phyloP scores from a whole-genome alignment of 257 asterid species.

The Jacaranda copaia region DNA sequence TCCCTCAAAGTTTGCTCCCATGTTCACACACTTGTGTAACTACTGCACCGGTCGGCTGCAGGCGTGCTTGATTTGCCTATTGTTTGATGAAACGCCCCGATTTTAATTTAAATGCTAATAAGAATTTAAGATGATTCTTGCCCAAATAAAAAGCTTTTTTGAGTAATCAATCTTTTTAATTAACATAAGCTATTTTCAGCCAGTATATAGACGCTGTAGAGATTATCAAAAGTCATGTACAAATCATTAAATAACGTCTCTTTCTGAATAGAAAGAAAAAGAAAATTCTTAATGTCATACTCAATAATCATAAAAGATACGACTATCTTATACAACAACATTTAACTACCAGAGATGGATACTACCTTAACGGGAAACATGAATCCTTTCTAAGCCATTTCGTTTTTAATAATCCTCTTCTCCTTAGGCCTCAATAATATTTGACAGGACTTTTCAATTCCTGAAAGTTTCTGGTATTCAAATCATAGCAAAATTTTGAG shows the following conservation, averaged over 20 bases:
- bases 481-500: constrained; percentile 3
- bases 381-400: neutral
- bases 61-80: constrained; percentile 28
- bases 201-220: constrained; percentile 27
- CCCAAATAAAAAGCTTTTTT: neutral
- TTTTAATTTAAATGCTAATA: constrained; percentile 19
- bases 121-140: constrained; percentile 21
- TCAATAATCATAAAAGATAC: neutral
- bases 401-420: neutral
- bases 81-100: neutral
- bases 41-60: constrained; percentile 12
- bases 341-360: too few relatives aligned
- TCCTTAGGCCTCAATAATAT: neutral
- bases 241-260: neutral
- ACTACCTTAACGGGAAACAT: too few relatives aligned
- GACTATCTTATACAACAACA: too few relatives aligned
- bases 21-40: neutral
- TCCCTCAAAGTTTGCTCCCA: constrained; percentile 31
- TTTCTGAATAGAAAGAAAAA: neutral
- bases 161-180: neutral
- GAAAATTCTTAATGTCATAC: neutral
- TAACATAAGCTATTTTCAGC: neutral
- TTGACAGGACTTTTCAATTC: neutral
- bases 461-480: neutral
- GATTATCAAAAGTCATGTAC: constrained; percentile 25